Base-by-base conservation (phyloP, 352 stramenopile species). In the Thalassiosira hispida region DNA sequence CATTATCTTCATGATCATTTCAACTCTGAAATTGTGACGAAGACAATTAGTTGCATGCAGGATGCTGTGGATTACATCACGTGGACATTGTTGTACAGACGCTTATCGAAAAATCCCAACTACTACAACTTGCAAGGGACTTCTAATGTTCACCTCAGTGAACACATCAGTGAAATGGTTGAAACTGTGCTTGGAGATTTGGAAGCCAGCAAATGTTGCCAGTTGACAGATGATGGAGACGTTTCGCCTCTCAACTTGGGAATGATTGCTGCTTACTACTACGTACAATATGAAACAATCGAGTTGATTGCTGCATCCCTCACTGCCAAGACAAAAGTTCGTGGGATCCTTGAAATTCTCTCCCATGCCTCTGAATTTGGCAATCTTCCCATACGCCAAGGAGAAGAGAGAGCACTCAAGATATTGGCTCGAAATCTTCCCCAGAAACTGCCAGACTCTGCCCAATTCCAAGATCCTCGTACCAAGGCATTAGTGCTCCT, bases 221-320 rank as follows among this genome's bases (percentile, higher is more conserved):
- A 97, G 49, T 93, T 99, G 29, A 93, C 96, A 6, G 96, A 99
- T 62, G 93, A 97, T 47, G 95, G 97, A 55, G 93, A 96, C 62
- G 88, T 99, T 33, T 93, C 91, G 38, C 92, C 97, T 3, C 89
- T 99, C 14, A 99, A 99, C 88, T 89, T 99, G 51, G 97, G 98
- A 46, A 99, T 99, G 96, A 99, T 99, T 71, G 96, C 97, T 16
- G 96, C 97, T 0, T 99, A 99, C 89, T 99, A 99, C 87, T 99
- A 98, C 86, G 95, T 99, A 64, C 95, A 98, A 86, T 99, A 99
- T 89, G 98, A 96, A 53, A 99, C 97, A 29, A 98, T 99, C 72
- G 97, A 99, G 84, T 90, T 99, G 25, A 99, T 99, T 79, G 97
- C 97, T 25, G 97, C 96, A 76, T 98, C 96, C 62, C 83, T 99